Evolutionary conservation across 2,329 filamentous ascomycete genomes (phyloP).

Genomic region (Alternaria rosae): DNA sequence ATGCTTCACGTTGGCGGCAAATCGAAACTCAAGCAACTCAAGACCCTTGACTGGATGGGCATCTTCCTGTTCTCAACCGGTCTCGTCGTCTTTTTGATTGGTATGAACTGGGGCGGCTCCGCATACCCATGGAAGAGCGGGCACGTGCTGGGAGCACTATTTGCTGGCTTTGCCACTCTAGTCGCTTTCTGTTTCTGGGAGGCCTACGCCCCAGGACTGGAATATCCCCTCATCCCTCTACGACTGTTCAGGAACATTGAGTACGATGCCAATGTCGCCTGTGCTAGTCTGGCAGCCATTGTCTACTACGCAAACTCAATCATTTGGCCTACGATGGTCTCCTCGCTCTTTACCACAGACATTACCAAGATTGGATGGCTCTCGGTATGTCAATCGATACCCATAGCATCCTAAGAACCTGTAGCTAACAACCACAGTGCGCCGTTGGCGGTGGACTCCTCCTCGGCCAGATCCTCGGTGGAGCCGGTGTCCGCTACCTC

Average conservation of each 20-base stretch:
- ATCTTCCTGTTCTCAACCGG: slow-evolving; percentile 57
- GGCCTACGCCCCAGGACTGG: slow-evolving; percentile 32
- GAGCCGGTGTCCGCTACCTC: slow-evolving; percentile 38
- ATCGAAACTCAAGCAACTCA: slow-evolving; percentile 45
- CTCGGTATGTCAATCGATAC: slow-evolving; percentile 24
- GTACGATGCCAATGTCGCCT: slow-evolving; percentile 44
- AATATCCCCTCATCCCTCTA: slow-evolving; percentile 49
- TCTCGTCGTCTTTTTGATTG: slow-evolving; percentile 57
- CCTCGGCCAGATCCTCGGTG: slow-evolving; percentile 41
- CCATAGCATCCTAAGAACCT: neutral
- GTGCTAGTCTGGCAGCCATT: slow-evolving; percentile 43
- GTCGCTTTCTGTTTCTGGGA: slow-evolving; percentile 45
- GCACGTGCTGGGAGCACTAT: slow-evolving; percentile 46
- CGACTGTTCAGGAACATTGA: slow-evolving; percentile 46
- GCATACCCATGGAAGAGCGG: slow-evolving; percentile 46
- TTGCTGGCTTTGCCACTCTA: slow-evolving; percentile 42
- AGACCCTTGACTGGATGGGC: slow-evolving; percentile 56
- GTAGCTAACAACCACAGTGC: slow-evolving; percentile 27
- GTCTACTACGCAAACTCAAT: slow-evolving; percentile 46
- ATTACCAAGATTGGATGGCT: slow-evolving; percentile 41
- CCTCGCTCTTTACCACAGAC: slow-evolving; percentile 38
- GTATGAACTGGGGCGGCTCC: slow-evolving; percentile 54
- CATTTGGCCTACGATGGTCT: slow-evolving; percentile 43
- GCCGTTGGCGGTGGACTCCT: slow-evolving; percentile 44
- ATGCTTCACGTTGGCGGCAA: slow-evolving; percentile 46